Evolutionary conservation across 129 eudicot species (phyloP), one percentile per base, ranked within the genome.

Genomic region (Glebionis coronaria): DNA sequence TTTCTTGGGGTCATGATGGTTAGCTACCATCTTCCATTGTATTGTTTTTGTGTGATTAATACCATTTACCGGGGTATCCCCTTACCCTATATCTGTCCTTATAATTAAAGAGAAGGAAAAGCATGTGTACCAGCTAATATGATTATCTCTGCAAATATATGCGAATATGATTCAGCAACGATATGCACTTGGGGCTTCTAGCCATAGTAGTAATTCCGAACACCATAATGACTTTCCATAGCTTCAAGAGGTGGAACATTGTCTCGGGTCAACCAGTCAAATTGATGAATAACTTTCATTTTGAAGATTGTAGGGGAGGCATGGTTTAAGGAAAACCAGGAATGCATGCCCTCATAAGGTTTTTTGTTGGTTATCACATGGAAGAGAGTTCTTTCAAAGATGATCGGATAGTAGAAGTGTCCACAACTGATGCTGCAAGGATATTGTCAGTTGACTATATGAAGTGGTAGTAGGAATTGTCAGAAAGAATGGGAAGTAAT

Each of bases 311-410:
- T 93, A 51, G 95, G 97, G 31, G 82, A 76, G 61, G 68, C 66
- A n/a, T 97, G 83, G 71, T 94, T 87, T 69, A 94, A 44, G 10
- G 99, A 94, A 77, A 94, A 94, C 99, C 99, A 94, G 3, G 99
- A 89, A 70, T 94, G 99, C 99, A 94, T 94, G 75, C 95, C 99
- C 15, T 97, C 97, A 63, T 89, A 94, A 18, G 97, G 89, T 87
- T 94, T 94, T 81, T 94, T 94, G 74, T 94, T 95, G 12, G 99
- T 94, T 21, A 94, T 89, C 67, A 94, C 90, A 67, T 94, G 99
- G 76, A 94, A 94, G 56, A 94, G 97, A 29, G 89, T 78, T 72
- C 82, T 89, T 45, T 79, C 88, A 58, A 44, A 57, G 97, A 84
- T 61, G 97, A 84, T 61, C 75, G 87, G 61, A 89, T 87, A 54